Evolutionary conservation across 192 early-diverging fungal genomes (phyloP).

Genomic region (Neocallimastix lanati): DNA sequence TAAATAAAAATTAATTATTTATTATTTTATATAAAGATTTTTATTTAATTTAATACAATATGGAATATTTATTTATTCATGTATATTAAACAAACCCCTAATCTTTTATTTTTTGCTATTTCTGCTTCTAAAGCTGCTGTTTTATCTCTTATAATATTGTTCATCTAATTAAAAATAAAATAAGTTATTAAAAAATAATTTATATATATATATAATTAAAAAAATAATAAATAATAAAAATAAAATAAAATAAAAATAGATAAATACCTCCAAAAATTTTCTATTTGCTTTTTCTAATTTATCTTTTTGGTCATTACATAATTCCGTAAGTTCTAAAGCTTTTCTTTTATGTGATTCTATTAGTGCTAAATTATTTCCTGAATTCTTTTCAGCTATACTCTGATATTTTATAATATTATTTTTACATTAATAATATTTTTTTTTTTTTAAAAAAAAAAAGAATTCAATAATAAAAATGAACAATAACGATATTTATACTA

Average conservation of each 20-base stretch:
- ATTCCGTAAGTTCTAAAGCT: constrained; percentile 33
- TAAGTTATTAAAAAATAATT: background rate
- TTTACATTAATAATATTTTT: background rate
- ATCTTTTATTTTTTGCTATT: constrained; percentile 28
- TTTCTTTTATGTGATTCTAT: constrained; percentile 27
- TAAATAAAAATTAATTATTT: constrained; percentile 17
- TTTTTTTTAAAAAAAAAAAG: constrained; percentile 4
- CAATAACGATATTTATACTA: no score
- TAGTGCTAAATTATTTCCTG: constrained; percentile 18
- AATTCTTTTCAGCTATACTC: constrained; percentile 42
- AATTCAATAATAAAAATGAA: no score
- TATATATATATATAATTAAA: background rate
- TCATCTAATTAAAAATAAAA: constrained; percentile 13
- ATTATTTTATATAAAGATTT: constrained; percentile 35
- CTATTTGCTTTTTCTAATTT: constrained; percentile 26
- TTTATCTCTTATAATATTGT: constrained; percentile 41
- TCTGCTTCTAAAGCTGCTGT: constrained; percentile 34
- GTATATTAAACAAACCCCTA: constrained; percentile 12
- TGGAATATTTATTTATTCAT: constrained; percentile 21
- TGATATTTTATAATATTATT: constrained; percentile 9
- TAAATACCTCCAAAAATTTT: constrained; percentile 31
- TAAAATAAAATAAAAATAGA: background rate
- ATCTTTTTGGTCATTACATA: constrained; percentile 41
- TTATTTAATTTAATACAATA: constrained; percentile 31
- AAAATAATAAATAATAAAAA: no score